A percentile compares a stretch with the other conserved stretches of the same genome.
Evolutionary conservation across 805 yeast genomes (phyloP).

Genomic region (Starmerella cellae): DNA sequence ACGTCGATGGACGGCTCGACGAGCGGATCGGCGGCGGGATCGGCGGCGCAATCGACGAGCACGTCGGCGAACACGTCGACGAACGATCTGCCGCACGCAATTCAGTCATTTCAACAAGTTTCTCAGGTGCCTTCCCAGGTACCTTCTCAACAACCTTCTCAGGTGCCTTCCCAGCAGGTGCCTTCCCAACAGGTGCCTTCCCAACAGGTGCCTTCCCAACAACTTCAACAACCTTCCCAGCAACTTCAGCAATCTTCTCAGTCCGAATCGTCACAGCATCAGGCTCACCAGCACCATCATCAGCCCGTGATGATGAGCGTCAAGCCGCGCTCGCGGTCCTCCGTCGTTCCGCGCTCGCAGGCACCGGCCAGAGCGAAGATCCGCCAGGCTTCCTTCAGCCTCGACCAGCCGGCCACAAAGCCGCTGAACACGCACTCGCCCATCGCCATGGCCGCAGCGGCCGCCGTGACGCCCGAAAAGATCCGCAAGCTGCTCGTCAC

Average conservation of each 20-base stretch:
- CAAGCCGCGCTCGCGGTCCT: conserved; percentile 16
- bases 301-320: neutral
- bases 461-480: conserved; percentile 67
- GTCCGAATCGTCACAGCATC: no score
- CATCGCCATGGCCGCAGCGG: conserved; percentile 76
- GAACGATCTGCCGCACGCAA: no score
- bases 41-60: no score
- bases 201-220: neutral
- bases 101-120: no score
- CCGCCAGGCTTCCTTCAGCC: conserved; percentile 15
- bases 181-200: neutral
- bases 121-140: no score
- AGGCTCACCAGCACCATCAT: neutral
- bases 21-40: no score
- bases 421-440: conserved; percentile 58
- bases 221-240: neutral
- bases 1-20: no score
- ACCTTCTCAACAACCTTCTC: no score
- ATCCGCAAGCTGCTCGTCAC: conserved; percentile 52
- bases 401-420: conserved; percentile 8
- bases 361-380: conserved; percentile 12
- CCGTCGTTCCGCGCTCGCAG: conserved; percentile 12
- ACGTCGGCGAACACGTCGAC: no score
- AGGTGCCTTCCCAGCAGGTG: neutral
- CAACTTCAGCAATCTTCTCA: neutral